Evolutionary conservation across 768 basidiomycete species (phyloP), one percentile per base, ranked within the genome.

Genomic region (Psilocybe azurescens): DNA sequence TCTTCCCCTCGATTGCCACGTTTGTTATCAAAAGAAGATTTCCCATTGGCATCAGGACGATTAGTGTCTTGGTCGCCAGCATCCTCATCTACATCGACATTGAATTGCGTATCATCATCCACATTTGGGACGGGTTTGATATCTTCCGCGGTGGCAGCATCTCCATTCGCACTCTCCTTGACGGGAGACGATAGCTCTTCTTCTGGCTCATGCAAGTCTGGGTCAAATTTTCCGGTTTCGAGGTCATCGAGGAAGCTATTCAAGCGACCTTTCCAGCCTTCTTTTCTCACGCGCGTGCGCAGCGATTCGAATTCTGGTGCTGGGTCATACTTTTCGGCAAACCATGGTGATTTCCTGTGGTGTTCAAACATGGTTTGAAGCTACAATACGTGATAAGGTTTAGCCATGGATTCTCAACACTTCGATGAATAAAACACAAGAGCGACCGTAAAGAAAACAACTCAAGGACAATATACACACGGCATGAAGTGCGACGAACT

Each of bases 271-370:
- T 83, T 88, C 90, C 95, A 93, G 29, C 94, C 96, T 65, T 91
- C 87, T 76, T 88, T 90, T 73, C 91, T 86, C 64, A 95, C 86
- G 67, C 94, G 84, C 64, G 81, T 81, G 69, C 96, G 90, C 73
- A 95, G 79, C 58, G 83, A 81, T 58, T 85, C 83, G 71, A 84
- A 86, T 68, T 93, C 90, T 55, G 86, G 80, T 46, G 87, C 76
- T 59, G 90, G 90, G 63, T 95, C 93, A 79, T 98, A 98, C 75
- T 94, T 93, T 82, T 98, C 96, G 59, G 88, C 86, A 81, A 97
- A 98, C 96, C 96, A 98, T 13, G 94, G 90, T n/a, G 93, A 94
- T 72, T 91, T 90, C 77, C 89, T 87, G 80, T 98, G 96, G 77
- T 94, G 91, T 36, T 97, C 91, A 83, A 94, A 97, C 85, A 98